phyloP scores from a whole-genome alignment of 805 yeast genomes.

The Wickerhamomyces silvicola region DNA sequence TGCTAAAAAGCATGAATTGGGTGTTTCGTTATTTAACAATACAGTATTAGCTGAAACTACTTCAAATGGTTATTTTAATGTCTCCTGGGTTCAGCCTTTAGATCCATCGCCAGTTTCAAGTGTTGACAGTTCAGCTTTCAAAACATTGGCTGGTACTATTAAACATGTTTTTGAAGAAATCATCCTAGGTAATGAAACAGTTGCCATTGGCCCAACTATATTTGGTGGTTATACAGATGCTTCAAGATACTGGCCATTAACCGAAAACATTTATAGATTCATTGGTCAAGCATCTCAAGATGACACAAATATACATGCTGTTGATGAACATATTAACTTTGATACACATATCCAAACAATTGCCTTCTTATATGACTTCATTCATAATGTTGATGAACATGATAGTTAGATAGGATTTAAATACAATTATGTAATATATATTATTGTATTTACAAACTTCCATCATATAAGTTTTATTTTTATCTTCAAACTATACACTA shows the following conservation, averaged over 20 bases:
- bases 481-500: no score
- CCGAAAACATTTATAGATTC: conserved; percentile 49
- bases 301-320: conserved; percentile 44
- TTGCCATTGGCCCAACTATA: conserved; percentile 37
- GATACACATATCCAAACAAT: conserved; percentile 55
- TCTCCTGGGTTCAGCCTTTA: conserved; percentile 29
- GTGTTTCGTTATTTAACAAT: conserved; percentile 34
- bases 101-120: conserved; percentile 54
- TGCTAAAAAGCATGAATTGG: conserved; percentile 44
- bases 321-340: conserved; percentile 51
- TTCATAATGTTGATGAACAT: conserved; percentile 10
- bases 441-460: not conserved
- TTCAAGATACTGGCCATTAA: conserved; percentile 49
- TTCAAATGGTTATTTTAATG: conserved; percentile 34
- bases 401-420: no score
- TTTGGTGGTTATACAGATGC: conserved; percentile 62
- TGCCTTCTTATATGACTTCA: conserved; percentile 49
- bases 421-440: no score
- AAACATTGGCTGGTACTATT: conserved; percentile 46
- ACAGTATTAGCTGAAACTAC: conserved; percentile 29
- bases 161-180: conserved; percentile 50
- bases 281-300: conserved; percentile 16
- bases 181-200: conserved; percentile 21
- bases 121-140: conserved; percentile 40
- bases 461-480: not conserved